These are phyloP conservation scores for Penicillium cataractarum DNA, from an alignment of 495 filamentous ascomycete genomes.

Conservation along the genomic window DNA sequence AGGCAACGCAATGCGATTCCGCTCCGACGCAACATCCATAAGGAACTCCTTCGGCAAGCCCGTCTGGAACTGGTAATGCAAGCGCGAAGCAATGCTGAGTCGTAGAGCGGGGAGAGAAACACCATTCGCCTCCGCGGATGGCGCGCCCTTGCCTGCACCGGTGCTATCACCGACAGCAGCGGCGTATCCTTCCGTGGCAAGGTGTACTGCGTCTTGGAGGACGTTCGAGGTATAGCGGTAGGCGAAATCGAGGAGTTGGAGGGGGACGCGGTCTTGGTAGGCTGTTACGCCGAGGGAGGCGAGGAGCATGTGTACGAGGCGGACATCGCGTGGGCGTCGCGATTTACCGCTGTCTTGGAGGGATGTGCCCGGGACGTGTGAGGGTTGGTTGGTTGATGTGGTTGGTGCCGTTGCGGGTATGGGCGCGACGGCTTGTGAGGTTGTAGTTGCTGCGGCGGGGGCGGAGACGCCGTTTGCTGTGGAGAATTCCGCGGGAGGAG, in stretches of 20 bases:
- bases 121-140: conserved; percentile 41
- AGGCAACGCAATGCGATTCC: conserved; percentile 81
- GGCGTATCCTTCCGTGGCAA: conserved; percentile 57
- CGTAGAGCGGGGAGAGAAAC: conserved; percentile 61
- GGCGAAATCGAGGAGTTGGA: conserved; percentile 94
- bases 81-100: conserved; percentile 64
- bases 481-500: conserved; percentile 48
- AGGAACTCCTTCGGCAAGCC: conserved; percentile 83
- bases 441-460: conserved; percentile 25
- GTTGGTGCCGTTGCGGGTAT: conserved; percentile 23
- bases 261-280: conserved; percentile 92
- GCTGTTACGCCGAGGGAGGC: conserved; percentile 82
- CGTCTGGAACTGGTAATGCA: conserved; percentile 67
- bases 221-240: conserved; percentile 74
- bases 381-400: conserved; percentile 42
- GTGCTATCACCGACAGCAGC: conserved; percentile 33
- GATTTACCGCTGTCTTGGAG: conserved; percentile 62
- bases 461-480: conserved; percentile 26
- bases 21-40: conserved; percentile 77
- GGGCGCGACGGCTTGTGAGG: conserved; percentile 23
- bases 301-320: conserved; percentile 89
- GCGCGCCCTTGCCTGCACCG: conserved; percentile 25
- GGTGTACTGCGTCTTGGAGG: conserved; percentile 54
- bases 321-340: conserved; percentile 85
- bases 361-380: conserved; percentile 55